A percentile compares a stretch with the other conserved stretches of the same genome.
Evolutionary conservation across 768 basidiomycete genomes (phyloP).

Genomic region (Leccinum broughii): DNA sequence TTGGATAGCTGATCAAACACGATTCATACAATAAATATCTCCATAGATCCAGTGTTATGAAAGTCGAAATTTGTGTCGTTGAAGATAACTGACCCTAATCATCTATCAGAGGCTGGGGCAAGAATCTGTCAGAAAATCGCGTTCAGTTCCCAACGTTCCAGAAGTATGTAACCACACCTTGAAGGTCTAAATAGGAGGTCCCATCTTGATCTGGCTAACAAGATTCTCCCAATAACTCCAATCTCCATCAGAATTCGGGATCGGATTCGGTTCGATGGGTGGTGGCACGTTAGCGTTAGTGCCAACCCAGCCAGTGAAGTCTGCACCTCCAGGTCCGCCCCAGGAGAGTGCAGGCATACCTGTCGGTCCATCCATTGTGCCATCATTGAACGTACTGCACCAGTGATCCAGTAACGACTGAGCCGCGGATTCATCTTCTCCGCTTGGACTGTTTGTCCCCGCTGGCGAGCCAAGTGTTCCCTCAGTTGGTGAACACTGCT

Average conservation of each 20-base stretch:
- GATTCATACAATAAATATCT: constrained; percentile 10
- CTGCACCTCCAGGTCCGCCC: constrained; percentile 57
- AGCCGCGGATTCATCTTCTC: constrained; percentile 74
- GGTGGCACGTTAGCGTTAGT: constrained; percentile 37
- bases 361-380: constrained; percentile 51
- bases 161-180: background rate
- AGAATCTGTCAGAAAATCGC: background rate
- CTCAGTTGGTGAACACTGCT: constrained; percentile 47
- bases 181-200: constrained; percentile 30
- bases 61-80: constrained; percentile 13
- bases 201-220: constrained; percentile 53
- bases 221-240: constrained; percentile 82
- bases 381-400: constrained; percentile 77
- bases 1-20: constrained; percentile 6
- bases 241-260: constrained; percentile 62
- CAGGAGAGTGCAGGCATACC: constrained; percentile 53
- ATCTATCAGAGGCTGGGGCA: background rate
- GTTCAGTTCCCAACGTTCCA: background rate
- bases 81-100: constrained; percentile 2
- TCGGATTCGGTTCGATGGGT: constrained; percentile 44
- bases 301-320: constrained; percentile 61
- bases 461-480: constrained; percentile 55
- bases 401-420: constrained; percentile 82
- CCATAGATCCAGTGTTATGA: background rate
- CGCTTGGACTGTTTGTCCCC: constrained; percentile 66